Conservation (phyloP, 2,329 filamentous ascomycete genomes). For the Hymenoscyphus repandus region DNA sequence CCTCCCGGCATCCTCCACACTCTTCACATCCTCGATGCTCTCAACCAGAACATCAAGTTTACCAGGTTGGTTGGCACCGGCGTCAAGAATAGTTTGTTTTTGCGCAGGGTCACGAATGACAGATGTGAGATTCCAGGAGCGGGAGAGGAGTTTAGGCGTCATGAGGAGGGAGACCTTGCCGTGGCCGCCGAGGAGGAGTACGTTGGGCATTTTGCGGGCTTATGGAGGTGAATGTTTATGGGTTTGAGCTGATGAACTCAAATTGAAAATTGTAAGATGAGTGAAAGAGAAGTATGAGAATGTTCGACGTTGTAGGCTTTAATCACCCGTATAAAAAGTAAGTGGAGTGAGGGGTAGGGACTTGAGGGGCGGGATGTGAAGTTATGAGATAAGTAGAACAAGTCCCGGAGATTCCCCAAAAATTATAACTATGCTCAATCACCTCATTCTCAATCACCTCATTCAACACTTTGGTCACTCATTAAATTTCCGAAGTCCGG, state of each 20-base stretch:
- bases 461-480: too few species aligned
- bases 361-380: too few species aligned
- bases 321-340: too few species aligned
- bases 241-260: not conserved
- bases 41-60: constrained; percentile 63
- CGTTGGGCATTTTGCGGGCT: constrained; percentile 9
- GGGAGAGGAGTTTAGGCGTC: constrained; percentile 69
- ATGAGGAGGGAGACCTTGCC: constrained; percentile 72
- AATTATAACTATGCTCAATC: too few species aligned
- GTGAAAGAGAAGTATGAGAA: too few species aligned
- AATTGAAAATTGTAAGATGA: not conserved
- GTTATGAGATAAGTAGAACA: too few species aligned
- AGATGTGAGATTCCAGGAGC: constrained; percentile 72
- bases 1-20: constrained; percentile 52
- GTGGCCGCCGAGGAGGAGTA: constrained; percentile 68
- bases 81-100: constrained; percentile 51
- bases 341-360: too few species aligned
- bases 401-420: too few species aligned
- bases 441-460: too few species aligned
- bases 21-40: constrained; percentile 60
- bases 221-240: not conserved
- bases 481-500: too few species aligned
- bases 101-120: constrained; percentile 72
- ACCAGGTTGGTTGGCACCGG: constrained; percentile 45
- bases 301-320: too few species aligned